Evolutionary conservation across 148 eudicot genomes (phyloP).

Genomic region (Agrostemma githago): DNA sequence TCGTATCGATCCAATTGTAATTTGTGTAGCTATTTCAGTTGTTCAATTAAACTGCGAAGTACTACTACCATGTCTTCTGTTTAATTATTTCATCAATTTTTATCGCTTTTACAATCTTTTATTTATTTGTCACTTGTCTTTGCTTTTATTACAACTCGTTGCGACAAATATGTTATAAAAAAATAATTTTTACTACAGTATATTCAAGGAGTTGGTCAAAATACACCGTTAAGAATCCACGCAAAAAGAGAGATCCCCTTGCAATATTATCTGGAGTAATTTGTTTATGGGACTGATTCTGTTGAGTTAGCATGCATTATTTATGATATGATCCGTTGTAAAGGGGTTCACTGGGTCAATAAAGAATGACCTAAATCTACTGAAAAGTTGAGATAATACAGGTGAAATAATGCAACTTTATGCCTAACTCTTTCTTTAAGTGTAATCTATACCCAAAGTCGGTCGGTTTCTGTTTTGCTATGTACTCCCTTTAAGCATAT

Average conservation of each 20-base stretch:
- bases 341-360: not conserved
- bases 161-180: no score
- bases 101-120: no score
- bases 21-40: conserved; percentile 12
- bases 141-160: no score
- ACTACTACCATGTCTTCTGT: no score
- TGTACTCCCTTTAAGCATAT: no score
- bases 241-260: no score
- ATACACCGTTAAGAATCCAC: no score
- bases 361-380: not conserved
- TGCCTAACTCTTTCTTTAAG: not conserved
- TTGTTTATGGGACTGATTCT: not conserved
- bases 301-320: not conserved
- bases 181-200: not conserved
- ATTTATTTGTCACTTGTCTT: no score
- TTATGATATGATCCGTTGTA: not conserved
- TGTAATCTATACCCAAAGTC: not conserved
- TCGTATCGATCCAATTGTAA: not conserved
- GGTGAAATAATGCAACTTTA: not conserved
- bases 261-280: not conserved
- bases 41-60: no score
- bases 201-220: no score
- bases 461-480: not conserved
- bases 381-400: no score
- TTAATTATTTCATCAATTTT: no score